These are phyloP conservation scores for Dissophora ornata DNA, from an alignment of 192 early-diverging fungal genomes.

Conservation along the genomic window DNA sequence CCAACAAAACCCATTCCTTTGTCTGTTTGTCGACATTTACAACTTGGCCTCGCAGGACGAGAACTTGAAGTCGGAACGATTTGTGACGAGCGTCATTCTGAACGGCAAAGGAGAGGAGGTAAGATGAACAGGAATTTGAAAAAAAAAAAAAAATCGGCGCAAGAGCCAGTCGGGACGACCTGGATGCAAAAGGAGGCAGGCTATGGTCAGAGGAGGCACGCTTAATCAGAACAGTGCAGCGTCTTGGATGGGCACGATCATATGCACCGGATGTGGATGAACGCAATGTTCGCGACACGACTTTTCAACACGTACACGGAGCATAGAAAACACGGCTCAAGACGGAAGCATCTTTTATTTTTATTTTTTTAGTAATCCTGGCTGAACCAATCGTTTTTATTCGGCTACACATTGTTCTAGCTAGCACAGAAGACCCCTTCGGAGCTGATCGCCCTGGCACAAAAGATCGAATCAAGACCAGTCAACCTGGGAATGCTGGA, in stretches of 20 bases:
- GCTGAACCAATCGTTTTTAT: neutral
- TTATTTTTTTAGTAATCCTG: no score
- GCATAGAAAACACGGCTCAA: no score
- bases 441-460: conserved; percentile 41
- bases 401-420: conserved; percentile 2
- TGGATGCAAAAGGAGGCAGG: no score
- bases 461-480: conserved; percentile 36
- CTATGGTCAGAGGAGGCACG: no score
- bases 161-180: no score
- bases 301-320: no score
- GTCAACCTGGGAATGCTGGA: conserved; percentile 44
- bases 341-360: no score
- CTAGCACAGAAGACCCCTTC: conserved; percentile 46
- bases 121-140: conserved; percentile 3
- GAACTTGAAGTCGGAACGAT: conserved; percentile 40
- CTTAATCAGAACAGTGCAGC: no score
- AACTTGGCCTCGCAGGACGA: conserved; percentile 43
- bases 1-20: conserved; percentile 51
- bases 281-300: no score
- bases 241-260: no score
- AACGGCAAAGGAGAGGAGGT: conserved; percentile 56
- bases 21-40: conserved; percentile 53
- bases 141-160: neutral
- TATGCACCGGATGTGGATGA: no score
- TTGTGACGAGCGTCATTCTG: conserved; percentile 51